Conservation (phyloP, 2,329 filamentous ascomycete genomes). For the Sclerotinia glacialis region DNA sequence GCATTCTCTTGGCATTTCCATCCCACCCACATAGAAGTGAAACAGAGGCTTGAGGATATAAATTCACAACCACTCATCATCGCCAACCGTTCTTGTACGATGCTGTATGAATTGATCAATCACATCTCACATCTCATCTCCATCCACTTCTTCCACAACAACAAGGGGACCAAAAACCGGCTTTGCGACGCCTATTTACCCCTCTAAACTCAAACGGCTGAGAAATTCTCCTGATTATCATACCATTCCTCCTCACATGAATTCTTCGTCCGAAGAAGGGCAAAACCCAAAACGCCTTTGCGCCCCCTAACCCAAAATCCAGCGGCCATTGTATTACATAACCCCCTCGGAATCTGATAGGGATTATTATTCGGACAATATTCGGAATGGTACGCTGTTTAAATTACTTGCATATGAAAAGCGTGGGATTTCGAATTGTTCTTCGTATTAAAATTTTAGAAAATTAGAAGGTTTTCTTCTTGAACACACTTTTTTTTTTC, state of each 20-base stretch:
- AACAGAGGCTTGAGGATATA: slow-evolving; percentile 9
- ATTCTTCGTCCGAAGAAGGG: background rate
- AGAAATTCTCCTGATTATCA: slow-evolving; percentile 4
- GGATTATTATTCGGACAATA: background rate
- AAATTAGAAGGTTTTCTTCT: background rate
- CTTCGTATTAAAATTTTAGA: background rate
- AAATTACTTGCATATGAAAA: background rate
- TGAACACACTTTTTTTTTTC: no score
- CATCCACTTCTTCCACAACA: background rate
- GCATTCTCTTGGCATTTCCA: slow-evolving; percentile 2
- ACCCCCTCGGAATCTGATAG: background rate
- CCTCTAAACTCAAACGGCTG: background rate
- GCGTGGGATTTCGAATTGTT: background rate
- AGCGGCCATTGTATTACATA: background rate
- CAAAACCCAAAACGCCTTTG: background rate
- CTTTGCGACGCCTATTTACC: background rate
- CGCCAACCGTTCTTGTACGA: background rate
- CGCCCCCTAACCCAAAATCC: background rate
- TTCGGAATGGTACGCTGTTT: background rate
- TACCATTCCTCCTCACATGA: background rate
- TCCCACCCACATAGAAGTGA: background rate
- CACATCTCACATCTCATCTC: slow-evolving; percentile 6
- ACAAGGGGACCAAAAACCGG: background rate
- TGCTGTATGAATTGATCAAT: background rate
- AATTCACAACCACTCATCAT: background rate